Evolutionary conservation across 208 protist genomes (phyloP).

Genomic region (Angomonas deanei): DNA sequence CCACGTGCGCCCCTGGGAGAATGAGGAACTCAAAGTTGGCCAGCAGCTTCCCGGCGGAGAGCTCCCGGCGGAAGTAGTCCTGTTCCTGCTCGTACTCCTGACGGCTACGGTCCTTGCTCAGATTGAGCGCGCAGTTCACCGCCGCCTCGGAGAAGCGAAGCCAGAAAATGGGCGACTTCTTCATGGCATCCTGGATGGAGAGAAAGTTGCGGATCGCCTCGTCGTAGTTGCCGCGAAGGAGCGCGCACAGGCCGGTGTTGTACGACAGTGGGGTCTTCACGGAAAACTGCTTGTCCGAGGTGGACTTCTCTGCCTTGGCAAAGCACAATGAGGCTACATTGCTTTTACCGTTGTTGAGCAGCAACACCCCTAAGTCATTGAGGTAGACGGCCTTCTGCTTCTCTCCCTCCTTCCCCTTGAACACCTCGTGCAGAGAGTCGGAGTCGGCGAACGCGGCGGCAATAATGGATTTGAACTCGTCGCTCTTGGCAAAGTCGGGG

Average conservation of each 20-base stretch:
- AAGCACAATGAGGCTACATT: conserved; percentile 81
- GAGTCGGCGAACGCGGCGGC: conserved; percentile 65
- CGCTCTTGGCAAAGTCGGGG: conserved; percentile 31
- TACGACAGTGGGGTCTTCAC: conserved; percentile 56
- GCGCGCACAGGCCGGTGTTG: conserved; percentile 81
- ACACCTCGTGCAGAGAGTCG: conserved; percentile 65
- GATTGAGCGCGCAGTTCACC: conserved; percentile 45
- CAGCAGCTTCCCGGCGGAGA: conserved; percentile 64
- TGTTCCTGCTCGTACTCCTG: conserved; percentile 77
- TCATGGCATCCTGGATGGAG: conserved; percentile 70
- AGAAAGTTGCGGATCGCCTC: conserved; percentile 67
- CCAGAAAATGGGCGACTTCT: conserved; percentile 74
- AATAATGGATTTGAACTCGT: conserved; percentile 46
- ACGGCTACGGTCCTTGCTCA: conserved; percentile 22
- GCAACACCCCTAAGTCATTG: conserved; percentile 84
- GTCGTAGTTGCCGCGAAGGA: conserved; percentile 71
- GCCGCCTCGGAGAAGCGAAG: conserved; percentile 77
- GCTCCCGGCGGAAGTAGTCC: conserved; percentile 42
- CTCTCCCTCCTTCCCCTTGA: conserved; percentile 33
- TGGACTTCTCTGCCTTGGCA: conserved; percentile 63
- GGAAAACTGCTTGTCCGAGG: conserved; percentile 20
- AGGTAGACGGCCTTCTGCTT: conserved; percentile 66
- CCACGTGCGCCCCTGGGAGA: conserved; percentile 53
- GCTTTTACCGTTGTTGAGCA: conserved; percentile 66
- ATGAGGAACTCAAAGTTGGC: conserved; percentile 78